phyloP scores from a whole-genome alignment of 2,329 filamentous ascomycete genomes.

The Teratosphaeria zuluensis region DNA sequence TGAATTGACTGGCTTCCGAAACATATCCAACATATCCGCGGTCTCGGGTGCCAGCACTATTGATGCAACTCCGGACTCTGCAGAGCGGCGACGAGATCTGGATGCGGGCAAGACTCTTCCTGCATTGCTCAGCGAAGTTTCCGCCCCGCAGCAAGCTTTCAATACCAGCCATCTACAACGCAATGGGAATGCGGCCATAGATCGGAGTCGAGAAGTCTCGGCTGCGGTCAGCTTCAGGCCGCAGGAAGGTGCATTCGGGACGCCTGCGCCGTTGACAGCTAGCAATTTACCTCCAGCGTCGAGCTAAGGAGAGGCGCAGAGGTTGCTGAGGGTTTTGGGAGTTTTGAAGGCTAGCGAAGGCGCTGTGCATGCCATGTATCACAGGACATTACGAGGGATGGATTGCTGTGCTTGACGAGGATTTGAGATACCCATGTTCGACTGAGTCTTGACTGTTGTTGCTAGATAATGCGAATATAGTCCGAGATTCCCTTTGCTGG shows the following conservation, averaged over 20 bases:
- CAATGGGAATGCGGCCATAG: background rate
- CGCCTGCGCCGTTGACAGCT: conserved; percentile 10
- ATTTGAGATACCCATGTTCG: background rate
- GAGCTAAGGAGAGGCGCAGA: background rate
- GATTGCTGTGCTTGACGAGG: background rate
- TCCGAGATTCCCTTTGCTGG: background rate
- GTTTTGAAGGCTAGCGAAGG: background rate
- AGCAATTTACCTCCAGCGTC: background rate
- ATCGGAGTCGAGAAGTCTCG: conserved; percentile 12
- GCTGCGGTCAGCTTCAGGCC: conserved; percentile 17
- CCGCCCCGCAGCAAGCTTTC: conserved; percentile 16
- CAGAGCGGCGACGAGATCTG: conserved; percentile 7
- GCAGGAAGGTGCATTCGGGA: conserved; percentile 16
- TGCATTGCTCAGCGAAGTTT: conserved; percentile 11
- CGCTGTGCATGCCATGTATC: background rate
- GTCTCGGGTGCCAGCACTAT: conserved; percentile 33
- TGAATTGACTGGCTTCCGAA: conserved; percentile 23
- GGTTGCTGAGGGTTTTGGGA: background rate
- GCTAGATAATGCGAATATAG: background rate
- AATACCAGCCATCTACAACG: conserved; percentile 18
- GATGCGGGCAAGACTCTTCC: conserved; percentile 2
- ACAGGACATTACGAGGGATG: background rate
- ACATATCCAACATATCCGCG: conserved; percentile 28
- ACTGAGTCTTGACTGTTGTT: background rate
- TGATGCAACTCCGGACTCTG: conserved; percentile 19